Conservation (phyloP, 306 rosid genomes). For the Heteromeles arbutifolia region DNA sequence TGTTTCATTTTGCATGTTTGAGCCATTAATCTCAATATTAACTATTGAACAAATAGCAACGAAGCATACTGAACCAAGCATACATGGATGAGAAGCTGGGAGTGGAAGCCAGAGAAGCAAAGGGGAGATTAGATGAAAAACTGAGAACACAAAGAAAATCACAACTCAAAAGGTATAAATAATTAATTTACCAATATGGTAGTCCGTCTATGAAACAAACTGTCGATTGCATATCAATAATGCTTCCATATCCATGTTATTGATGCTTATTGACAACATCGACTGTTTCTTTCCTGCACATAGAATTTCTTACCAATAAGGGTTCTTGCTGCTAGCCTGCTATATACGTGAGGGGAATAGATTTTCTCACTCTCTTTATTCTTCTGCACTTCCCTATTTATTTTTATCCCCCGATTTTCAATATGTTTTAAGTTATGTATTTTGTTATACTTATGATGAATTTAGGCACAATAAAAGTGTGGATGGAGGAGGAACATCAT, state of each 20-base stretch:
- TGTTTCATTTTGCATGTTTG: not conserved
- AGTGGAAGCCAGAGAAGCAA: slow-evolving; percentile 65
- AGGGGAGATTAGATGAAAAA: slow-evolving; percentile 65
- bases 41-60: slow-evolving; percentile 19
- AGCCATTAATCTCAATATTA: not conserved
- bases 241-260: not conserved
- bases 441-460: not conserved
- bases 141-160: slow-evolving; percentile 33
- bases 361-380: too few species aligned
- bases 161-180: slow-evolving; percentile 20
- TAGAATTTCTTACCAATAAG: too few species aligned
- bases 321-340: too few species aligned
- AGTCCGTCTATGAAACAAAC: not conserved
- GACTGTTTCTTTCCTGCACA: too few species aligned
- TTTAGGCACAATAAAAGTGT: slow-evolving; percentile 12
- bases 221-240: not conserved
- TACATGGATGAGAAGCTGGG: slow-evolving; percentile 49
- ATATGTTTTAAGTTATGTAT: not conserved
- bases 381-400: too few species aligned
- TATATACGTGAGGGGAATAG: too few species aligned
- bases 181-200: not conserved
- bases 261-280: not conserved
- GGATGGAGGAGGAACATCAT: slow-evolving; percentile 19
- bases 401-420: not conserved
- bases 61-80: slow-evolving; percentile 27